Conservation (phyloP, 768 basidiomycete species). For the Pluteus cervinus region DNA sequence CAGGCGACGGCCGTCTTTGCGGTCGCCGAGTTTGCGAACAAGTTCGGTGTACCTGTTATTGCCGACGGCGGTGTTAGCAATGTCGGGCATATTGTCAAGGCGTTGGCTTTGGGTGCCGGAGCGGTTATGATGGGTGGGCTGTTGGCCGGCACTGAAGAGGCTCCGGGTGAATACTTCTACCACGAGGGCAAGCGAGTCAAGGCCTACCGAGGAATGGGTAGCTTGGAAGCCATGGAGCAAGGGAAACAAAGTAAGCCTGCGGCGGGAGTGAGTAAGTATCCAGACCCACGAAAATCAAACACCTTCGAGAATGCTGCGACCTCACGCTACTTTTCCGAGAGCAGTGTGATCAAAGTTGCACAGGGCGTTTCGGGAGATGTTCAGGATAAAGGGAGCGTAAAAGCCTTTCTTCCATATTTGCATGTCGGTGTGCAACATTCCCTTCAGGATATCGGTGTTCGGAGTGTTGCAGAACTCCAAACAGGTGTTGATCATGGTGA, state of each 20-base stretch:
- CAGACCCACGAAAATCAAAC: conserved; percentile 37
- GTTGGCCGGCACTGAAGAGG: conserved; percentile 93
- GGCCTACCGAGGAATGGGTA: conserved; percentile 98
- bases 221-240: conserved; percentile 89
- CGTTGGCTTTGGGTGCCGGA: conserved; percentile 85
- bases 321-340: conserved; percentile 91
- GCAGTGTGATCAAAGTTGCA: conserved; percentile 90
- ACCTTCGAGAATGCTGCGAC: conserved; percentile 90
- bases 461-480: conserved; percentile 59
- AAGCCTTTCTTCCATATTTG: conserved; percentile 86
- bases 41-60: conserved; percentile 94
- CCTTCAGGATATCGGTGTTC: conserved; percentile 87
- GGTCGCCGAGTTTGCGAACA: conserved; percentile 87
- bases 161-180: conserved; percentile 98
- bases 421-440: conserved; percentile 85
- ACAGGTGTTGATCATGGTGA: conserved; percentile 56
- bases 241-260: conserved; percentile 41
- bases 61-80: conserved; percentile 96
- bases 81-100: conserved; percentile 97
- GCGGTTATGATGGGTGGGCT: conserved; percentile 99
- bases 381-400: conserved; percentile 93
- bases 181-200: conserved; percentile 99
- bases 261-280: conserved; percentile 35
- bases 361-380: conserved; percentile 97
- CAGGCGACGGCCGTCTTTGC: conserved; percentile 98